Evolutionary conservation across 306 rosid species (phyloP).

Genomic region (Oemleria cerasiformis): DNA sequence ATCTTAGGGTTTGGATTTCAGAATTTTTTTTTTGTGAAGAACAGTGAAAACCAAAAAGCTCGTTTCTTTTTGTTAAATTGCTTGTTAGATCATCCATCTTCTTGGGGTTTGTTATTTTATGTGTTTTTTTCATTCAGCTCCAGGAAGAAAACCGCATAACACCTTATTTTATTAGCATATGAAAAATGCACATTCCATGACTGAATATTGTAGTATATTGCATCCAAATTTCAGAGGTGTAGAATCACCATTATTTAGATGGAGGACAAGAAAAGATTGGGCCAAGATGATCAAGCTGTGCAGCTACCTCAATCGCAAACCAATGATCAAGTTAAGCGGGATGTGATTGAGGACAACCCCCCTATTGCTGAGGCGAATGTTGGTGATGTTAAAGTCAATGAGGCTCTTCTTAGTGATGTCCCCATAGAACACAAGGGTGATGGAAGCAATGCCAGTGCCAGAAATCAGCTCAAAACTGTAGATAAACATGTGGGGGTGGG

Average conservation of each 20-base stretch:
- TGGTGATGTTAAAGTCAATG: slow-evolving; percentile 21
- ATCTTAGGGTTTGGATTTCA: too few relatives aligned
- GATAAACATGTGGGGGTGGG: slow-evolving; percentile 34
- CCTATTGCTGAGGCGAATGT: slow-evolving; percentile 14
- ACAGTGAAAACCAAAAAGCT: neutral
- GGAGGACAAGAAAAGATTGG: slow-evolving; percentile 35
- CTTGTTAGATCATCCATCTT: too few relatives aligned
- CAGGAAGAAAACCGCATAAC: too few relatives aligned
- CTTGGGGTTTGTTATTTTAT: too few relatives aligned
- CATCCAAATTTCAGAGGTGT: slow-evolving; percentile 16
- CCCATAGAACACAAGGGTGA: slow-evolving; percentile 21
- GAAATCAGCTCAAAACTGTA: slow-evolving; percentile 29
- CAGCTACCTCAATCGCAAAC: neutral
- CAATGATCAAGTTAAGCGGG: slow-evolving; percentile 26
- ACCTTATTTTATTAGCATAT: too few relatives aligned
- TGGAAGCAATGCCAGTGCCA: slow-evolving; percentile 14
- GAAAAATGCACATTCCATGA: neutral
- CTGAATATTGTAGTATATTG: neutral
- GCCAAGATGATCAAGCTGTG: slow-evolving; percentile 24
- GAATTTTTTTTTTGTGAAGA: too few relatives aligned
- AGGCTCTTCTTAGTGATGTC: slow-evolving; percentile 14
- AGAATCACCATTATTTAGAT: slow-evolving; percentile 25
- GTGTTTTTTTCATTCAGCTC: too few relatives aligned
- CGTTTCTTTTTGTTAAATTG: neutral
- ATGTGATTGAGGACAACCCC: slow-evolving; percentile 9